Conservation (phyloP, 1,139 yeast species). For the Taphrina confusa region DNA sequence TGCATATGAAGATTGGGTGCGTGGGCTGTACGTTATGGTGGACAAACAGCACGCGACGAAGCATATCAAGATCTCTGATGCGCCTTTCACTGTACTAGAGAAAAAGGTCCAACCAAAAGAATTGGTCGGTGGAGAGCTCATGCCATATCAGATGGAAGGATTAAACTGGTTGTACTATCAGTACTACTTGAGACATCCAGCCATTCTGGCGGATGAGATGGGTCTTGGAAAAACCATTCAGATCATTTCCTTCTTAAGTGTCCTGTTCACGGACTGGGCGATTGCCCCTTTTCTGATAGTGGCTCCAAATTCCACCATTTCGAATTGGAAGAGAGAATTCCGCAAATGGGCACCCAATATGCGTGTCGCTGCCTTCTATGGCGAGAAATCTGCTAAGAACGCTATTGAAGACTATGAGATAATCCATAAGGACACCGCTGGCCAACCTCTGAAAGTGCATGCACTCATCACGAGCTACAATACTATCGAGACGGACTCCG, state of each 20-base stretch:
- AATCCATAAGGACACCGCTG: slow-evolving; percentile 49
- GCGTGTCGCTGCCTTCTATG: slow-evolving; percentile 58
- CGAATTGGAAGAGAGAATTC: slow-evolving; percentile 83
- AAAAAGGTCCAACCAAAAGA: slow-evolving; percentile 27
- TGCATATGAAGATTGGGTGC: slow-evolving; percentile 39
- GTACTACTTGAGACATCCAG: slow-evolving; percentile 50
- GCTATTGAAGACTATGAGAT: slow-evolving; percentile 66
- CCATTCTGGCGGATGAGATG: slow-evolving; percentile 97
- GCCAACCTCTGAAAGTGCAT: slow-evolving; percentile 61
- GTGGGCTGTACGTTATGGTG: slow-evolving; percentile 36
- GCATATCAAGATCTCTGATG: slow-evolving; percentile 2
- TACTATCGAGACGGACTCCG: slow-evolving; percentile 72
- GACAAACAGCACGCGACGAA: slow-evolving; percentile 30
- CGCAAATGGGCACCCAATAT: slow-evolving; percentile 84
- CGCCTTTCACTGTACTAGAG: slow-evolving; percentile 30
- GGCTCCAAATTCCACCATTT: slow-evolving; percentile 79
- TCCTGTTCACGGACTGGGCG: slow-evolving; percentile 37
- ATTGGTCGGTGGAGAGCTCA: slow-evolving; percentile 35
- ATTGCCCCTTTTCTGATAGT: slow-evolving; percentile 65
- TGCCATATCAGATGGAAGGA: slow-evolving; percentile 41
- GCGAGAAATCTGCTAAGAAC: slow-evolving; percentile 67
- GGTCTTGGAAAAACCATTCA: slow-evolving; percentile 95
- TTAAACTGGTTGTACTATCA: slow-evolving; percentile 41
- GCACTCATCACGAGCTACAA: slow-evolving; percentile 78
- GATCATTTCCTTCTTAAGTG: slow-evolving; percentile 61